Base-by-base conservation (phyloP, 1,139 yeast genomes). In the Komagataea norvegica region DNA sequence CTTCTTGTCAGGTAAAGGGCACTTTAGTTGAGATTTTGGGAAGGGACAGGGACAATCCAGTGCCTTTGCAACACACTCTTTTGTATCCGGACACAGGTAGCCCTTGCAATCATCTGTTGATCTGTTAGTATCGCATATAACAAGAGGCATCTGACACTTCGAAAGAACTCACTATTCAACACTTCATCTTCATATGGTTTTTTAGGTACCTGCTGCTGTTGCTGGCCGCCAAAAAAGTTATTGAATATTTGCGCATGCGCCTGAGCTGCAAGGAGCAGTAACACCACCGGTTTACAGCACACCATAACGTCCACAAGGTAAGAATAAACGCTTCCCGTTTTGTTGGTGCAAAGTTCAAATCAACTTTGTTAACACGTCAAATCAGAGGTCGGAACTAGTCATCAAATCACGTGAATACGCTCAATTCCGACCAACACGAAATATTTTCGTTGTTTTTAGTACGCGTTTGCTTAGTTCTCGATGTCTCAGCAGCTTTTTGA, bases 1-100 rank as follows among this genome's bases (percentile, higher is more conserved):
- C 40, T 74, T 69, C 18, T 76, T 72, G 44, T 75, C 78, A 0
- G 96, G 95, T 36, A 86, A 65, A 6, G 71, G 59, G 58, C 98
- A 91, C 53, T 87, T 80, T 45, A 84, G 57, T 57, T 91, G 96
- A 2, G 95, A 80, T 38, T 78, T 76, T 1, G 95, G 91, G 55
- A 75, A 89, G 8, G 87, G 88, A 59, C 98, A 91, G 1, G 97
- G 96, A 58, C 98, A 91, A 40, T 80, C 80, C 18, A 70, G 56
- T 1, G 88, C 77, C 3, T 62, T 56, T 7, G 71, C 69, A 0
- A 85, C 98, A 62, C 98, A 91, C 8, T 70, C 67, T 33, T 78
- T 67, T 0, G 96, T 87, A 49, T 81, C 95, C 3, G 85, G 83
- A 57, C 98, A 91, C 31, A 89, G 61, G 57, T 80, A 91, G 11